A percentile compares a stretch with the other conserved stretches of the same genome.
phyloP scores from a whole-genome alignment of 768 basidiomycete species.

The Hygrocybe punicea region DNA sequence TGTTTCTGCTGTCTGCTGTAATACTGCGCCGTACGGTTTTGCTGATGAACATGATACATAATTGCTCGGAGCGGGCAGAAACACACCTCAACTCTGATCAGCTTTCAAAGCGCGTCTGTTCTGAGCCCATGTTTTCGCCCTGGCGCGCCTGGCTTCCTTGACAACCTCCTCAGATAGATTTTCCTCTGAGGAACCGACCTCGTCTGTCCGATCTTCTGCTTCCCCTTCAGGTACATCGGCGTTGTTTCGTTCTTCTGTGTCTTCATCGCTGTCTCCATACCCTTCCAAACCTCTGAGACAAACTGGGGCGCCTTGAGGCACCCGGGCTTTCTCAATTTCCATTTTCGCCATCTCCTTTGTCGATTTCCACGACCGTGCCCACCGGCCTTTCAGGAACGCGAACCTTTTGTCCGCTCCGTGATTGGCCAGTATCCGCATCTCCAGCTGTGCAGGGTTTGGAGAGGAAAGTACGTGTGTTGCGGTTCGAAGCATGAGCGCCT shows the following conservation, averaged over 20 bases:
- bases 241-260: slow-evolving; percentile 28
- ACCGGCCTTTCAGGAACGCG: slow-evolving; percentile 76
- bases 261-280: slow-evolving; percentile 58
- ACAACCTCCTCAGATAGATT: slow-evolving; percentile 27
- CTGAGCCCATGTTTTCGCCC: slow-evolving; percentile 58
- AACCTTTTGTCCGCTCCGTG: slow-evolving; percentile 76
- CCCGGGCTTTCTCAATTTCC: slow-evolving; percentile 28
- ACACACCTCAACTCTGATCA: neutral
- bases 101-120: slow-evolving; percentile 36
- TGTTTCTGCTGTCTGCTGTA: no score
- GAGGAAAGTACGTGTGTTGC: slow-evolving; percentile 65
- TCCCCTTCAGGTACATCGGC: slow-evolving; percentile 19
- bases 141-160: slow-evolving; percentile 50
- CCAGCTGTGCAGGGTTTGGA: slow-evolving; percentile 75
- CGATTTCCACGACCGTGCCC: slow-evolving; percentile 60
- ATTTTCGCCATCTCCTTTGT: slow-evolving; percentile 47
- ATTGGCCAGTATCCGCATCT: slow-evolving; percentile 86
- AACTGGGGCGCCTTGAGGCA: neutral
- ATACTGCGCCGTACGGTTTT: no score
- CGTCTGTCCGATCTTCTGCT: slow-evolving; percentile 18
- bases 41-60: no score
- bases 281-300: slow-evolving; percentile 54
- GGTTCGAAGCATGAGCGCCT: slow-evolving; percentile 70
- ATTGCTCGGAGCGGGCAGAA: no score
- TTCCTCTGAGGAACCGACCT: slow-evolving; percentile 34